Evolutionary conservation across 2,329 filamentous ascomycete genomes (phyloP), one percentile per base, ranked within the genome.

Genomic region (Botrytis elliptica): DNA sequence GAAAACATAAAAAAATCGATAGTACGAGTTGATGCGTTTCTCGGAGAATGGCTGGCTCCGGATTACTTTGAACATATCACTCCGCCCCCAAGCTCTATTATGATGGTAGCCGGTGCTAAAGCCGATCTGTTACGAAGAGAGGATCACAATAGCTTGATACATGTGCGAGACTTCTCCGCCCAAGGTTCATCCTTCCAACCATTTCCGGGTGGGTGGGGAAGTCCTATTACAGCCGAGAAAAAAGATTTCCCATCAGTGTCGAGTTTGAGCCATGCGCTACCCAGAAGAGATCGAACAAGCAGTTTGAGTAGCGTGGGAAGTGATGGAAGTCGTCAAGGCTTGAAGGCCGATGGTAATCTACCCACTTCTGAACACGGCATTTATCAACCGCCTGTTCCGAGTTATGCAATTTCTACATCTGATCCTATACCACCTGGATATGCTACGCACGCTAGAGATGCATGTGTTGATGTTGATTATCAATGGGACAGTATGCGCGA

Each of bases 1-100:
- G 73, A 76, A 16, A 79, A 78, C 69, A 81, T 88, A 74, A 85
- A 86, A 73, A 92, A 89, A 76, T 85, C 88, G 4, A 86, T 90
- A 16, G 84, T 99, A 66, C 92, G 96, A 0, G 87, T 99, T 9
- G 96, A 99, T 83, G 92, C 95, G 0, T 98, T 97, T 80, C 86
- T 99, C 0, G 95, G 96, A 67, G 96, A 99, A 85, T 99, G 96
- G 96, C 86, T 98, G 44, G 93, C 92, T 2, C 93, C 94, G 1
- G 92, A 95, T 80, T 99, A 99, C 82, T 99, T 95, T 79, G 94
- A 97, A 76, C 88, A 92, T 70, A 98, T 98, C 76, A 95, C 93
- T 0, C 93, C 94, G 4, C 96, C 96, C 18, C 96, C 96, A 0
- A 89, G 90, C 62, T 95, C 94, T 4, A 89, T 91, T 6, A 88